Percentiles rank a stretch among this genome's conserved stretches.
phyloP scores from a whole-genome alignment of 2,329 filamentous ascomycete species.

The Didymella arachidicola region DNA sequence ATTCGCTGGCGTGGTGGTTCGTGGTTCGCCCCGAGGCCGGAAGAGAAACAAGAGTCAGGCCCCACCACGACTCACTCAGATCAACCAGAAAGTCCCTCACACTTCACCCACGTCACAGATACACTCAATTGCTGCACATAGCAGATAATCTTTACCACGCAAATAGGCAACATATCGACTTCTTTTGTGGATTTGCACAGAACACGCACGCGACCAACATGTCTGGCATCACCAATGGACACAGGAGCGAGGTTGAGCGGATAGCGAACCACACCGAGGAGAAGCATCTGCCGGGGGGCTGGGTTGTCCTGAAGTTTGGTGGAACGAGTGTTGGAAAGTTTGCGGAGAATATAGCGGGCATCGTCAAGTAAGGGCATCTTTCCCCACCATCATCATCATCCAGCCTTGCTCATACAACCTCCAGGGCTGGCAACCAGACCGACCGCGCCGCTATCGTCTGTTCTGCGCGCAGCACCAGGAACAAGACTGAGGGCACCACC shows the following conservation, averaged over 20 bases:
- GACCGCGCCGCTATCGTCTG: constrained; percentile 91
- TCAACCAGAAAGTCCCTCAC: constrained; percentile 12
- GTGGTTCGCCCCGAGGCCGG: constrained; percentile 21
- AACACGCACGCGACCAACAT: constrained; percentile 26
- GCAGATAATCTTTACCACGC: neutral
- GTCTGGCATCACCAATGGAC: constrained; percentile 42
- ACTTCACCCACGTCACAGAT: constrained; percentile 13
- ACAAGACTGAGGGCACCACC: constrained; percentile 93
- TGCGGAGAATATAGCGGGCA: constrained; percentile 68
- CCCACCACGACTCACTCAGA: constrained; percentile 18
- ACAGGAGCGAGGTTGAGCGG: constrained; percentile 47
- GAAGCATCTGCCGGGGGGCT: constrained; percentile 63
- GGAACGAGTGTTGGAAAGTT: constrained; percentile 97
- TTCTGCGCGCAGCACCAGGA: constrained; percentile 91
- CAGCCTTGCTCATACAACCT: constrained; percentile 51
- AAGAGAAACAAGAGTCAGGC: constrained; percentile 19
- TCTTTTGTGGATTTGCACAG: neutral
- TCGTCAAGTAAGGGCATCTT: constrained; percentile 61
- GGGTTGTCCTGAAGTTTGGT: constrained; percentile 95
- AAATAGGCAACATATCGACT: neutral
- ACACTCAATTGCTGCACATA: constrained; percentile 13
- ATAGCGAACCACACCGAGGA: constrained; percentile 54
- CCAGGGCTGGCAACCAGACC: constrained; percentile 62
- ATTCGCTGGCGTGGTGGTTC: constrained; percentile 15
- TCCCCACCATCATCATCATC: neutral